Conservation (phyloP, 441 rosid species). For the Syzygium malaccense region DNA sequence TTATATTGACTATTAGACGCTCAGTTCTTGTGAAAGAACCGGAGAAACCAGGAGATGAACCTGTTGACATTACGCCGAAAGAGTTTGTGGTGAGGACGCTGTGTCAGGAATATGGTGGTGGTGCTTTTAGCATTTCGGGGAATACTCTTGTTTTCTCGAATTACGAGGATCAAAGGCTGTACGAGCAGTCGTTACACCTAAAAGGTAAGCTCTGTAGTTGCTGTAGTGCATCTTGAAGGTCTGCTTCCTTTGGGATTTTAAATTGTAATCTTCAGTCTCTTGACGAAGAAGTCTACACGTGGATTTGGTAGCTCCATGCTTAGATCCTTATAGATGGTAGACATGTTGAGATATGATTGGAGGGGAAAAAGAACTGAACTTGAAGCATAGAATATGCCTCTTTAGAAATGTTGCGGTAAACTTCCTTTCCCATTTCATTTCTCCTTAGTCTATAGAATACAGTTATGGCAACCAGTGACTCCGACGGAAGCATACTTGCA, state of each 20-base stretch:
- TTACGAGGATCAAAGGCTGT: conserved; percentile 83
- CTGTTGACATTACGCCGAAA: conserved; percentile 68
- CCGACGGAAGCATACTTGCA: neutral
- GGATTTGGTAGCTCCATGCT: neutral
- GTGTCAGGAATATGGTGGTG: conserved; percentile 93
- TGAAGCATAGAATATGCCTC: neutral
- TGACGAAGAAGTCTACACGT: neutral
- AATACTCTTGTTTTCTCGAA: conserved; percentile 69
- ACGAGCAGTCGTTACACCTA: conserved; percentile 41
- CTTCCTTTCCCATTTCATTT: neutral
- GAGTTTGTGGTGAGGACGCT: conserved; percentile 72
- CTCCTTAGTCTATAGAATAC: neutral
- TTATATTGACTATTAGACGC: conserved; percentile 30
- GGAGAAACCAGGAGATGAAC: conserved; percentile 41
- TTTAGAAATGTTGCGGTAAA: neutral
- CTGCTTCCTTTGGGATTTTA: neutral
- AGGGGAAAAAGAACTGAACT: neutral
- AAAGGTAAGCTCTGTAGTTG: conserved; percentile 24
- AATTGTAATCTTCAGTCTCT: neutral
- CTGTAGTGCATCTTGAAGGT: neutral
- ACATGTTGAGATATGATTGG: neutral
- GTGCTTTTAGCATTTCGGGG: conserved; percentile 58
- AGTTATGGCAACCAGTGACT: neutral
- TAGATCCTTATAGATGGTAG: neutral
- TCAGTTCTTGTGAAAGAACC: conserved; percentile 65